These are phyloP conservation scores for Neopestalotiopsis rosae DNA, from an alignment of 2,329 filamentous ascomycete species.

Conservation along the genomic window DNA sequence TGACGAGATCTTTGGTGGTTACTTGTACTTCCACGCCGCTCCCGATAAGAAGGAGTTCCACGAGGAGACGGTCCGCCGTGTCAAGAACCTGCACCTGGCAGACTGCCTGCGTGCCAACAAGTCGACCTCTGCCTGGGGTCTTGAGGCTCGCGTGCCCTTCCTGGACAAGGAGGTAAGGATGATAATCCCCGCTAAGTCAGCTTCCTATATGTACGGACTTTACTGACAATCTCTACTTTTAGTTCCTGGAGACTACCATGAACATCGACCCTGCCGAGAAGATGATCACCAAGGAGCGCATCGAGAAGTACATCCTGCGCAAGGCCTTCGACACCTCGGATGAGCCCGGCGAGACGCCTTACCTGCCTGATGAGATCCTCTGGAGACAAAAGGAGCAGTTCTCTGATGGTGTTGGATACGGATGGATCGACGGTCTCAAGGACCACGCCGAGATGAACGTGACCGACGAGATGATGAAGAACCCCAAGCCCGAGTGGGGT, in stretches of 20 bases:
- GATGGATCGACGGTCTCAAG: constrained; percentile 98
- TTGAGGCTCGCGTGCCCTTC: constrained; percentile 97
- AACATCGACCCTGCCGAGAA: constrained; percentile 93
- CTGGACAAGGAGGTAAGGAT: constrained; percentile 82
- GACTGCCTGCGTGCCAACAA: constrained; percentile 99
- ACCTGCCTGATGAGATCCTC: constrained; percentile 94
- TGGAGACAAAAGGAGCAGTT: constrained; percentile 99
- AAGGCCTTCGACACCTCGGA: constrained; percentile 96
- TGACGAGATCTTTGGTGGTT: constrained; percentile 98
- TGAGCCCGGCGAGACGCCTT: constrained; percentile 79
- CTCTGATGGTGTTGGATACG: constrained; percentile 96
- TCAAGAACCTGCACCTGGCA: constrained; percentile 96
- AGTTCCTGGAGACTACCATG: constrained; percentile 93
- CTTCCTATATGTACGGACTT: not conserved
- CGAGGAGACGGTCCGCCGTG: constrained; percentile 88
- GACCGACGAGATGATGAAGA: constrained; percentile 97
- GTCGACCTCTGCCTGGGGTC: constrained; percentile 96
- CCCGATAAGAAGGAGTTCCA: constrained; percentile 93
- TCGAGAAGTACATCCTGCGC: constrained; percentile 98
- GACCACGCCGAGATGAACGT: constrained; percentile 89
- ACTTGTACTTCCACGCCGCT: constrained; percentile 97
- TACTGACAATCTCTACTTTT: constrained; percentile 26
- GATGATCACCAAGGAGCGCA: constrained; percentile 87
- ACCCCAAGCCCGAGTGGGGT: constrained; percentile 97
- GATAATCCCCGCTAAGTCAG: not conserved